Conservation (phyloP, 2,329 filamentous ascomycete species). For the Byssothecium circinans region DNA sequence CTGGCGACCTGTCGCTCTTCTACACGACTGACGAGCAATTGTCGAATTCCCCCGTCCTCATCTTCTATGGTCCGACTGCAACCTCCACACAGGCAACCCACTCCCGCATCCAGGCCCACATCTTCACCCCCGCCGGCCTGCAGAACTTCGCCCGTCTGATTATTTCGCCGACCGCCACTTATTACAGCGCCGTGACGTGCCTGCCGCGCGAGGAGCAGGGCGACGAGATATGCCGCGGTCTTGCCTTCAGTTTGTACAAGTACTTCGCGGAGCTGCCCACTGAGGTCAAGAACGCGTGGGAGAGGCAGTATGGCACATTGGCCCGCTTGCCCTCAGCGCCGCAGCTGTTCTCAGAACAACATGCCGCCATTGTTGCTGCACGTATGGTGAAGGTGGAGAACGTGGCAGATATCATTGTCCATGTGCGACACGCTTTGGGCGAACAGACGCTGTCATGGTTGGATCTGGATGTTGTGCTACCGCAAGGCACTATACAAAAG, state of each 20-base stretch:
- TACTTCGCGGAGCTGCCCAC: slow-evolving; percentile 89
- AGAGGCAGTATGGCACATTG: slow-evolving; percentile 53
- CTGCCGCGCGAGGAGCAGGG: slow-evolving; percentile 93
- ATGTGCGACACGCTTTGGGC: slow-evolving; percentile 74
- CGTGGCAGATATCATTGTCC: slow-evolving; percentile 69
- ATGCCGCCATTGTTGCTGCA: slow-evolving; percentile 87
- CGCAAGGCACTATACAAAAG: slow-evolving; percentile 67
- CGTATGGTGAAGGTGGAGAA: slow-evolving; percentile 83
- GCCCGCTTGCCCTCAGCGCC: slow-evolving; percentile 65
- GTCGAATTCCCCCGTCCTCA: slow-evolving; percentile 76
- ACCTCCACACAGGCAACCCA: slow-evolving; percentile 86
- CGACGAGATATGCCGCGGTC: slow-evolving; percentile 85
- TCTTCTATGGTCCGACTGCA: slow-evolving; percentile 91
- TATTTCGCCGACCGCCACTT: slow-evolving; percentile 86
- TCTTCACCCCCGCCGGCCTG: slow-evolving; percentile 86
- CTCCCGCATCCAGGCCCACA: slow-evolving; percentile 91
- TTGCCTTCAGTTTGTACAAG: slow-evolving; percentile 90
- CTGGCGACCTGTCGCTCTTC: slow-evolving; percentile 83
- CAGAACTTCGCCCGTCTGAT: slow-evolving; percentile 89
- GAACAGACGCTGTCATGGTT: slow-evolving; percentile 82
- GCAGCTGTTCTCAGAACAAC: slow-evolving; percentile 81
- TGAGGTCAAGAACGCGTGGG: slow-evolving; percentile 71
- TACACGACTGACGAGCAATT: slow-evolving; percentile 84
- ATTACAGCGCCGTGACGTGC: slow-evolving; percentile 87
- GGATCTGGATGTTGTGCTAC: slow-evolving; percentile 85